Evolutionary conservation across 1,284 basidiomycete species (phyloP), one percentile per base, ranked within the genome.

Genomic region (Puccinia sorghi): DNA sequence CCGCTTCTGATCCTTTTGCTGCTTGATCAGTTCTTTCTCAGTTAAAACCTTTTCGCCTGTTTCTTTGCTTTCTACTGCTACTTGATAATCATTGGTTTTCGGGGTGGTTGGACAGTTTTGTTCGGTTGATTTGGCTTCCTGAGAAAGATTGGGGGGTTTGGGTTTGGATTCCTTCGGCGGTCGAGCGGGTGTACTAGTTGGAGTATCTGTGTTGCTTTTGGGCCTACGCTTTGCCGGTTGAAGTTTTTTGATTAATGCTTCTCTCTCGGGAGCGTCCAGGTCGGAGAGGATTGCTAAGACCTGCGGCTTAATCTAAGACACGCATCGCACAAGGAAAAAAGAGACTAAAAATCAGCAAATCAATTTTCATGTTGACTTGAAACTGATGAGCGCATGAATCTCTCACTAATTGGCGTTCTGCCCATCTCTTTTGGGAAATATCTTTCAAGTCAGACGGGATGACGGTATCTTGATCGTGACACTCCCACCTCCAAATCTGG

Each of bases 401-500:
- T 83, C 88, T 61, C 77, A 90, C 93, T 85, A 90, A 88, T 22
- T 87, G 81, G 77, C 93, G 88, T 81, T 94, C 92, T 37, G 86
- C 86, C 15, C 87, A 84, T 81, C 93, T 87, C n/a, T 84, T 84
- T 46, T 89, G 87, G 0, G 88, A 88, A 83, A 89, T 92, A 80
- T 92, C 91, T 79, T 87, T 86, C 9, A 87, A 87, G 82, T 88
- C 88, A 82, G 89, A 90, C 0, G 93, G 92, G 43, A 94, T 84
- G 89, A 90, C 90, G 66, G 88, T 86, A 70, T 87, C 86, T 27
- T 86, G 81, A 17, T 89, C 87, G 81, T 88, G 89, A 8, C 91
- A 89, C 83, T 95, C 93, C 93, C 93, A 94, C 80, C 93, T 87
- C 93, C 93, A 95, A n/a, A 92, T 85, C 81, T 89, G 90, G 46